Conservation (phyloP, 2,329 filamentous ascomycete genomes). For the Emmonsiellopsis sp. region DNA sequence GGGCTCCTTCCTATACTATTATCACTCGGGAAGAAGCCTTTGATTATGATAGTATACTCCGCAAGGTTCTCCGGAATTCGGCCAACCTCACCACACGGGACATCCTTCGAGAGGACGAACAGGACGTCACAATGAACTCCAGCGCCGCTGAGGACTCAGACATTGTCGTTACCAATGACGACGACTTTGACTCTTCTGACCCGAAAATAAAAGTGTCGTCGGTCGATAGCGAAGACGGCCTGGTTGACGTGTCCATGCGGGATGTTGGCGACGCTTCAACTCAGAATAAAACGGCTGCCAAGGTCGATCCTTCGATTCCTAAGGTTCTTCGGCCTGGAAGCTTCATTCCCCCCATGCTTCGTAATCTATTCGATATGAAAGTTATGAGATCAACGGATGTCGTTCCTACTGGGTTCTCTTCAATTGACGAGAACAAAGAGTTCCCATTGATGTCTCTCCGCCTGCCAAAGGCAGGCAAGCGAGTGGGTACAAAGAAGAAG, state of each 20-base stretch:
- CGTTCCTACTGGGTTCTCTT: conserved; percentile 62
- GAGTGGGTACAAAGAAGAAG: conserved; percentile 10
- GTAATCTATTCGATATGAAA: conserved; percentile 67
- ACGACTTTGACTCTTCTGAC: conserved; percentile 56
- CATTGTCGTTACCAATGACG: conserved; percentile 53
- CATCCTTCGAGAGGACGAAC: conserved; percentile 47
- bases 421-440: conserved; percentile 48
- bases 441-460: conserved; percentile 48
- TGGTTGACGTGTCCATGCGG: conserved; percentile 83
- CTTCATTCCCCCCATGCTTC: conserved; percentile 54
- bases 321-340: conserved; percentile 42
- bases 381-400: conserved; percentile 51
- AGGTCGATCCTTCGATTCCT: conserved; percentile 11
- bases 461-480: conserved; percentile 20
- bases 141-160: conserved; percentile 52
- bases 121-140: conserved; percentile 40
- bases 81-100: conserved; percentile 65
- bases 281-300: conserved; percentile 13
- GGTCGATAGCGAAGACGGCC: conserved; percentile 77
- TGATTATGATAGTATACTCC: conserved; percentile 61
- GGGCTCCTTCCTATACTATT: conserved; percentile 53
- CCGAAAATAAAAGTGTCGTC: conserved; percentile 66
- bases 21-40: conserved; percentile 63
- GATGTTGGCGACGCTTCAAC: conserved; percentile 41
- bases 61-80: conserved; percentile 69